Evolutionary conservation across 2,329 filamentous ascomycete species (phyloP), one percentile per base, ranked within the genome.

Genomic region (Ampelomyces quisqualis): DNA sequence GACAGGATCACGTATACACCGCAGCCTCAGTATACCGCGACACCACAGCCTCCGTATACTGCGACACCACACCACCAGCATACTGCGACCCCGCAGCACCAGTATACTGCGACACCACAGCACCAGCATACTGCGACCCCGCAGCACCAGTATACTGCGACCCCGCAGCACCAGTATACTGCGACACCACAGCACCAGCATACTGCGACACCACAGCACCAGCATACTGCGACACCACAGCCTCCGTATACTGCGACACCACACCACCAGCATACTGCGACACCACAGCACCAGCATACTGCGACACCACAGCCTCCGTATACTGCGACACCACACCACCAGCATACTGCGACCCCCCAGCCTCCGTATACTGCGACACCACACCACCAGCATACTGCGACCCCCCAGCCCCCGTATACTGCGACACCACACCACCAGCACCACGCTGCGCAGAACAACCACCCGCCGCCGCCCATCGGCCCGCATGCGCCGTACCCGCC

Each of bases 381-480:
- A 15, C 53, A 33, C 28, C 55, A 20, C 35, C 51, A 35, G 41
- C 46, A 37, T n/a, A n/a, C n/a, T n/a, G n/a, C n/a, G n/a, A n/a
- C n/a, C n/a, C n/a, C n/a, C n/a, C n/a, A n/a, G n/a, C n/a, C n/a
- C 6, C 22, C 9, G 6, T 24, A 24, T n/a, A 32, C 30, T 21
- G 30, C 49, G 31, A 52, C 61, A 56, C 53, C 61, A 15, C 53
- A 33, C 28, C 55, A 20, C 35, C 51, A 35, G 41, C 46, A 37
- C 37, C 43, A 21, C 39, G n/a, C n/a, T n/a, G n/a, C 48, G 14
- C 58, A 63, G 24, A 51, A 55, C 14, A 36, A 43, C 8, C 61
- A 65, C 28, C 55, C 60, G 18, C 64, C 62, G 22, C 64, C 64
- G 34, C 62, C 60, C n/a, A 60, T 62, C 52, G 61, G 57, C 11